Evolutionary conservation across 1,284 basidiomycete species (phyloP), one percentile per base, ranked within the genome.

Genomic region (Cryptococcus deneoformans): DNA sequence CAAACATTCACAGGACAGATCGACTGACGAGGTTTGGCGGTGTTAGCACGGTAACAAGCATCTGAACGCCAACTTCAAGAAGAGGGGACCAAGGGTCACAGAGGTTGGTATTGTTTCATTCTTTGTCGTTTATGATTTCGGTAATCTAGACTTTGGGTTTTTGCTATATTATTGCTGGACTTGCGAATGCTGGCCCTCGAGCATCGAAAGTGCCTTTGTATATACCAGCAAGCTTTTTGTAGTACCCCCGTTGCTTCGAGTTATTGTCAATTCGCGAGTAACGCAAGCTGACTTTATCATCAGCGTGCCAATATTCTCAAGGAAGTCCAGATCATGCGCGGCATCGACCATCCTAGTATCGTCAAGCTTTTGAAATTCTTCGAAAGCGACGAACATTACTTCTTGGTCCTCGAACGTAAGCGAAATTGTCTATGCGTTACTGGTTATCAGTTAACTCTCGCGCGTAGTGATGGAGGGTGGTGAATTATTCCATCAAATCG

Each of bases 281-380:
- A 34, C 10, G n/a, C 9, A 49, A 7, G 20, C 24, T 34, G 47
- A n/a, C 47, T 24, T 49, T 1, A 11, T 11, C 45, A 65, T 57
- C 80, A 99, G 94, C 90, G 96, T 65, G 88, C 94, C 61, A 98
- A 98, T 76, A 97, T 99, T 58, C 85, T 99, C 67, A 99, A 99
- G 84, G 96, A 99, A 85, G 96, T 99, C 5, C 93, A 97, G 79
- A 99, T 99, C 70, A 99, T 99, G 96, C 90, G 95, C 38, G 92
- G 92, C 24, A 88, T 87, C 60, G 88, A 88, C 65, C 93, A 99
- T 72, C 86, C 90, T 6, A 85, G 87, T 37, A 89, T 99, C 66
- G 88, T 99, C 72, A 92, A 91, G 76, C 85, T 97, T 10, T 79
- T 87, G 46, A 87, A 86, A 45, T 97, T 97, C 73, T 89, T 87